These are phyloP conservation scores for Rubroboletus pulcherrimus DNA, from an alignment of 768 basidiomycete genomes.

Conservation along the genomic window DNA sequence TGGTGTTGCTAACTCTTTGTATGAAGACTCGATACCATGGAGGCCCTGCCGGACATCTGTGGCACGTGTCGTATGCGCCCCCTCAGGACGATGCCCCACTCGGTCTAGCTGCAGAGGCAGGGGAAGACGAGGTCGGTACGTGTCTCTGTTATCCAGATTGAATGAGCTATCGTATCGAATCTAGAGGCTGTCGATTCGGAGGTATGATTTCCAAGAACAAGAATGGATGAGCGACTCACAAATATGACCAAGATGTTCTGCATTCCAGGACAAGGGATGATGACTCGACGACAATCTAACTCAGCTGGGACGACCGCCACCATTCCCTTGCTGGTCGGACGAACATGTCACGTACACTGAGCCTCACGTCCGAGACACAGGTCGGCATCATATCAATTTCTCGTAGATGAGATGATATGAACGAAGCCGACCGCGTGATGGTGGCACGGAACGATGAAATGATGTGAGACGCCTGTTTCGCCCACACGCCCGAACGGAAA, in stretches of 20 bases:
- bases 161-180: slow-evolving; percentile 1
- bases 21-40: slow-evolving; percentile 4
- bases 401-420: slow-evolving; percentile 10
- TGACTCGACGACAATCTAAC: neutral
- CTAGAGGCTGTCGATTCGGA: neutral
- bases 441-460: slow-evolving; percentile 7
- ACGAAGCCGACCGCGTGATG: slow-evolving; percentile 12
- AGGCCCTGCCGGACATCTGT: neutral
- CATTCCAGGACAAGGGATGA: slow-evolving; percentile 4
- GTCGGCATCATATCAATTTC: neutral
- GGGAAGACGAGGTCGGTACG: neutral
- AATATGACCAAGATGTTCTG: neutral
- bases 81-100: neutral
- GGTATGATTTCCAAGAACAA: neutral
- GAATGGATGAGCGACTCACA: slow-evolving; percentile 2
- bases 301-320: slow-evolving; percentile 5
- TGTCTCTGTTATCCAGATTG: slow-evolving; percentile 5
- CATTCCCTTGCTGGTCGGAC: slow-evolving; percentile 22
- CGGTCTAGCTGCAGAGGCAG: neutral
- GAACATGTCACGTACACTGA: slow-evolving; percentile 3
- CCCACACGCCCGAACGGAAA: slow-evolving; percentile 14
- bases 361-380: neutral
- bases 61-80: neutral
- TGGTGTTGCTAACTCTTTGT: slow-evolving; percentile 5
- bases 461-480: slow-evolving; percentile 5